These are phyloP conservation scores for Silene conica DNA, from an alignment of 148 eudicot genomes.

Conservation along the genomic window DNA sequence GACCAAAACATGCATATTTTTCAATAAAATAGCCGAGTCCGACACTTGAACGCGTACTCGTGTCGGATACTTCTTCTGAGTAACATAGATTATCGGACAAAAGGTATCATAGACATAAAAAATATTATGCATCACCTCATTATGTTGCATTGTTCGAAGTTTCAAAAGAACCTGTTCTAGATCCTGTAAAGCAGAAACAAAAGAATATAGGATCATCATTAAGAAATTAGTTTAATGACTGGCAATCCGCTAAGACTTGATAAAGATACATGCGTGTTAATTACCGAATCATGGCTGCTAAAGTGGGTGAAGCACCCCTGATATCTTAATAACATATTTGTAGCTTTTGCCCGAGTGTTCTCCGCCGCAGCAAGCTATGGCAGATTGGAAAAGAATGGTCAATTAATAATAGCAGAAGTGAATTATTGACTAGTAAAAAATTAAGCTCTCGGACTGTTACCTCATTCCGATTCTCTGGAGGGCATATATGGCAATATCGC, in stretches of 20 bases:
- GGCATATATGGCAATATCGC: constrained; percentile 13
- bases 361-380: background rate
- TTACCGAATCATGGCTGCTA: constrained; percentile 13
- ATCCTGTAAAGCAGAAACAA: constrained; percentile 3
- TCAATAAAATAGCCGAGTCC: too few relatives aligned
- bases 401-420: background rate
- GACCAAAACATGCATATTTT: too few relatives aligned
- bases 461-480: background rate
- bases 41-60: too few relatives aligned
- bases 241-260: background rate
- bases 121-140: background rate
- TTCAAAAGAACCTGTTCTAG: background rate
- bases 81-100: too few relatives aligned
- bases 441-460: background rate
- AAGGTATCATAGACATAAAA: background rate
- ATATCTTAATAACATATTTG: background rate
- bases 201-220: background rate
- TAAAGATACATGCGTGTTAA: background rate
- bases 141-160: background rate
- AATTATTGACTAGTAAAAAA: background rate
- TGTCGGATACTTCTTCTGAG: too few relatives aligned
- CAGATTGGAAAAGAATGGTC: background rate
- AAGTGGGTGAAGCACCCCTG: background rate
- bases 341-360: background rate
- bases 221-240: background rate